Base-by-base conservation (phyloP, 768 basidiomycete species). In the Mrakia blollopis region DNA sequence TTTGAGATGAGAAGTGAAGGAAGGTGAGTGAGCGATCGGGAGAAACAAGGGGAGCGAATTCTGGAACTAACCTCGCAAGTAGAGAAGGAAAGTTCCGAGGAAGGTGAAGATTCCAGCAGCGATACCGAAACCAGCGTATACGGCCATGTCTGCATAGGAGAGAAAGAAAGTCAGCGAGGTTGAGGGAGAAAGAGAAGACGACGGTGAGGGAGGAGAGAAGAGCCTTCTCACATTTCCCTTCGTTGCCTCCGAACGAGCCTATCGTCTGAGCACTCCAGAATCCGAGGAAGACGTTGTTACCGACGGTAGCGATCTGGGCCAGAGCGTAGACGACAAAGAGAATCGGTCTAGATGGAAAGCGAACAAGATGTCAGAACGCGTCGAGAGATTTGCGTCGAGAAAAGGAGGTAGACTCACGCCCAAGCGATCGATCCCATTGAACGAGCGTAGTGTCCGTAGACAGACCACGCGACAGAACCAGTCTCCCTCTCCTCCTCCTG, bases 221-320 rank as follows among this genome's bases (percentile, higher is more conserved):
- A 11, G 39, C 6, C 39, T 5, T 3, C 54, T 54, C n/a, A 54
- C 57, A 93, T 47, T 89, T 84, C 0, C 87, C 87, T 81, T 90
- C 87, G 5, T 54, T 41, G 37, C 52, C 35, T n/a, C 37, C 81
- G 80, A 91, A 90, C 2, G 88, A 87, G 8, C 79, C 77, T 25
- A 92, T 87, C n/a, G 84, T 87, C 25, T 84, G 76, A 0, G 86
- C 85, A 0, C 89, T 89, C 91, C 91, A 93, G 79, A 89, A 91
- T 0, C 91, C 91, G 28, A 93, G 86, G 84, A 90, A 88, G 6
- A 93, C 81, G 44, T 87, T 89, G 79, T 88, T 89, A 0, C 86
- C 88, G 44, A 92, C 90, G 81, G 83, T 85, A 84, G 88, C 84
- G 1, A 81, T 85, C 81, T 91, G 88, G 16, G 82, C 83, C 0